Evolutionary conservation across 306 rosid genomes (phyloP).

Genomic region (Dalbergia oliveri): DNA sequence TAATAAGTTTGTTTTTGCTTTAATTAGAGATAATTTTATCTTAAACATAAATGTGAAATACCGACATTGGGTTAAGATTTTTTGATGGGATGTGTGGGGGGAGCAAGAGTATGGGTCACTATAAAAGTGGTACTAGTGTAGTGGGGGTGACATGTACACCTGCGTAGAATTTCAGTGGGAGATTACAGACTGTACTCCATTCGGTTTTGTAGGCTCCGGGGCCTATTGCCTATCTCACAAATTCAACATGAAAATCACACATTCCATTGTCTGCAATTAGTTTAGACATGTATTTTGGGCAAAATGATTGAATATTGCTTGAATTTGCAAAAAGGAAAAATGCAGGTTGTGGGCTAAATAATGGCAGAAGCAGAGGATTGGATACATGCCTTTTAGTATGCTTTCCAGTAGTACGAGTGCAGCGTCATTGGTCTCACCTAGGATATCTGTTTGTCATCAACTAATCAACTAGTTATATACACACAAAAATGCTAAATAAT

Average conservation of each 20-base stretch:
- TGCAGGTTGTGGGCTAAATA: constrained; percentile 12
- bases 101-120: constrained; percentile 37
- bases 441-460: constrained; percentile 3
- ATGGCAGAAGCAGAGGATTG: constrained; percentile 26
- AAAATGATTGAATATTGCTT: constrained; percentile 19
- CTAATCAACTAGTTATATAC: not conserved
- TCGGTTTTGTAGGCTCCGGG: constrained; percentile 44
- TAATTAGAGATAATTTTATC: too few species aligned
- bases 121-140: not conserved
- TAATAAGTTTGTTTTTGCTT: too few species aligned
- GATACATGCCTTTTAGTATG: constrained; percentile 5
- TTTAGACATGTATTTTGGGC: constrained; percentile 17
- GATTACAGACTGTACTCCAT: constrained; percentile 76
- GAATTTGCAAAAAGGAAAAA: constrained; percentile 23
- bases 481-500: not conserved
- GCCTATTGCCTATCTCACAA: constrained; percentile 20
- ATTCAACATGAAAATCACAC: not conserved
- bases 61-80: not conserved
- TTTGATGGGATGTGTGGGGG: constrained; percentile 22
- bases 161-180: constrained; percentile 45
- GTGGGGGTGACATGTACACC: constrained; percentile 33
- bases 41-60: too few species aligned
- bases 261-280: constrained; percentile 27
- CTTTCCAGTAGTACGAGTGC: constrained; percentile 42
- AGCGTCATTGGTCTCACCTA: constrained; percentile 24